Conservation (phyloP, 2,329 filamentous ascomycete species). For the Remersonia thermophila region DNA sequence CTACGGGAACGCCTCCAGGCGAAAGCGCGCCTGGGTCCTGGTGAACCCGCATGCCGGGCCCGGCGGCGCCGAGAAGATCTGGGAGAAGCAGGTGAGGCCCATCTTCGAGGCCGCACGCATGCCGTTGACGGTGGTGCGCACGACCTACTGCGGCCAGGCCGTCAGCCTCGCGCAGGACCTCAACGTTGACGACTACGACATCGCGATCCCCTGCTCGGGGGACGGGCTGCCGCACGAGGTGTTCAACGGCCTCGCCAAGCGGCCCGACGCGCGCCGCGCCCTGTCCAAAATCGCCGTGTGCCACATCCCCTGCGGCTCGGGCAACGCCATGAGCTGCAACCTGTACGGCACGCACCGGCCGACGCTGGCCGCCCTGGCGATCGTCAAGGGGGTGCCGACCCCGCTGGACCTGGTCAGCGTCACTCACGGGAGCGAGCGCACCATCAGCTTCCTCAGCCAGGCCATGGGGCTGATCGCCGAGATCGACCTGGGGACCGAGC, state of each 20-base stretch:
- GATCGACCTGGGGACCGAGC: slow-evolving; percentile 76
- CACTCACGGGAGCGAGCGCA: slow-evolving; percentile 64
- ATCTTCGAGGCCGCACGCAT: slow-evolving; percentile 74
- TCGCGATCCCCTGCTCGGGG: slow-evolving; percentile 78
- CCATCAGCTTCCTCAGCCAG: slow-evolving; percentile 82
- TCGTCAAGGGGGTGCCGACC: slow-evolving; percentile 79
- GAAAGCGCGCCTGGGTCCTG: slow-evolving; percentile 73
- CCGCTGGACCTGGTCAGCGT: slow-evolving; percentile 78
- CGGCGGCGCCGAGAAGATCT: slow-evolving; percentile 60
- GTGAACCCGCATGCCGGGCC: slow-evolving; percentile 87
- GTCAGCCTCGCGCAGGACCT: slow-evolving; percentile 62
- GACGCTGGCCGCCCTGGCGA: slow-evolving; percentile 63
- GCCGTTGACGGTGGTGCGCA: slow-evolving; percentile 59
- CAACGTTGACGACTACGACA: slow-evolving; percentile 71
- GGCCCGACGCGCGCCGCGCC: slow-evolving; percentile 61
- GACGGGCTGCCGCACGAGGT: slow-evolving; percentile 88
- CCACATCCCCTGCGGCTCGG: slow-evolving; percentile 83
- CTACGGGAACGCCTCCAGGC: slow-evolving; percentile 50
- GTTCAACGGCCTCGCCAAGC: slow-evolving; percentile 79
- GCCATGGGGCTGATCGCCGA: slow-evolving; percentile 84
- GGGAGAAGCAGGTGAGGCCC: slow-evolving; percentile 63
- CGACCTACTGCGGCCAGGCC: slow-evolving; percentile 63
- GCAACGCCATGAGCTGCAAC: slow-evolving; percentile 89
- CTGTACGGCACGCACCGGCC: slow-evolving; percentile 68
- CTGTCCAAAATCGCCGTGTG: slow-evolving; percentile 67